These are phyloP conservation scores for Symbiotaphrina buchneri DNA, from an alignment of 495 filamentous ascomycete species.

Conservation along the genomic window DNA sequence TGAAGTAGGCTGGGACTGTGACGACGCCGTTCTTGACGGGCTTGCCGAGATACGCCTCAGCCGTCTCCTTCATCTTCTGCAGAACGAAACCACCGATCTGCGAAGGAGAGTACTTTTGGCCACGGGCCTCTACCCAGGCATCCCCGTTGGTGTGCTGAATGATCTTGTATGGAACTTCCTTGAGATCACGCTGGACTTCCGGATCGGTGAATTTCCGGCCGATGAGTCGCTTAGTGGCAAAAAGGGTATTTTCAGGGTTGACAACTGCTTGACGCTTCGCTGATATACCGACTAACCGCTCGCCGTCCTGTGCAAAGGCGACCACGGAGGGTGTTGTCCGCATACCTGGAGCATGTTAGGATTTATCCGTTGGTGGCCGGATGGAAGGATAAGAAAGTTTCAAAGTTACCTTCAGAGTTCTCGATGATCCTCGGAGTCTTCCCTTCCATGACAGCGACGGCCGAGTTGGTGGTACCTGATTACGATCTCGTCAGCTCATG, in stretches of 20 bases:
- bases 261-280: constrained; percentile 98
- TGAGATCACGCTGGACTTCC: constrained; percentile 94
- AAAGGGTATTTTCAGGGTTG: constrained; percentile 97
- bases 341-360: constrained; percentile 34
- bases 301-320: constrained; percentile 89
- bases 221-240: constrained; percentile 98
- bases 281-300: constrained; percentile 92
- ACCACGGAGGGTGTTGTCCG: constrained; percentile 95
- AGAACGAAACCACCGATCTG: constrained; percentile 96
- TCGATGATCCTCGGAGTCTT: constrained; percentile 90
- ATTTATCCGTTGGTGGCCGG: constrained; percentile 5
- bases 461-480: constrained; percentile 89
- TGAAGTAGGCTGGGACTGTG: constrained; percentile 94
- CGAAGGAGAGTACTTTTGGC: constrained; percentile 92
- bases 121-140: constrained; percentile 91
- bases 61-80: constrained; percentile 98
- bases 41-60: constrained; percentile 76
- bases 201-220: constrained; percentile 92
- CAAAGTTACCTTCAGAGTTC: constrained; percentile 66
- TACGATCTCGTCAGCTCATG: constrained; percentile 10
- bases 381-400: constrained; percentile 9
- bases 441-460: constrained; percentile 94
- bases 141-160: constrained; percentile 96
- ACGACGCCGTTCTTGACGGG: constrained; percentile 86
- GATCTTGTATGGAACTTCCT: constrained; percentile 98